Base-by-base conservation (phyloP, 2,329 filamentous ascomycete genomes). In the Epicoccum nigrum region DNA sequence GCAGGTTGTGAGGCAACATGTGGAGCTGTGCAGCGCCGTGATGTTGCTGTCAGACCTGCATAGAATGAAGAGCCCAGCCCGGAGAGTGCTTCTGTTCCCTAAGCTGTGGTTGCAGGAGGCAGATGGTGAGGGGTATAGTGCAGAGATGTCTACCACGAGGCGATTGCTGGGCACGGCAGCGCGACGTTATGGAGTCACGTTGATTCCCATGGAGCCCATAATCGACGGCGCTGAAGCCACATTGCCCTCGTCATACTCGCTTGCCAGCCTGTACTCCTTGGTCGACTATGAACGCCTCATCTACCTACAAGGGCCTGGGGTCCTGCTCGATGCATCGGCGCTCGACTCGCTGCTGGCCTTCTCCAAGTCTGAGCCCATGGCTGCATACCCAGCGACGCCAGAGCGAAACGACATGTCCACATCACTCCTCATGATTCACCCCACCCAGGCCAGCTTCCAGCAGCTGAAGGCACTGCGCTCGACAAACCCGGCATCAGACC, bases 1-100 rank as follows among this genome's bases (percentile, higher is more conserved):
- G n/a, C 77, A 80, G 57, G 65, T 80, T 8, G 77, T 75, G 21
- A 68, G 69, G 17, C 70, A 71, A 17, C 77, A 78, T 31, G 72
- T 74, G 31, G 74, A 78, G 54, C 68, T 80, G n/a, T 81, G 79
- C 67, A 77, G 70, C 33, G 76, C 78, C 0, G 73, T 81, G 43
- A 80, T 81, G 77, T 65, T 80, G 27, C 73, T 81, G 32, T 75
- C 73, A 2, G 78, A 79, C 28, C 54, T 81, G 31, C 73, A 79
- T 37, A 62, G 68, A 30, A 67, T 75, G 60, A 77, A 73, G 60
- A 78, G 75, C 45, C 78, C 78, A 0, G 78, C 78, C 5, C 71
- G 69, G 51, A 68, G 72, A 40, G 64, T 80, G 4, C 58, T 81
- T 25, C 54, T 80, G 52, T 80, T 81, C 52, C 78, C 78, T 4